A percentile compares a stretch with the other conserved stretches of the same genome.
These are phyloP conservation scores for Herpetospermum pedunculosum DNA, from an alignment of 306 rosid species.

Conservation along the genomic window DNA sequence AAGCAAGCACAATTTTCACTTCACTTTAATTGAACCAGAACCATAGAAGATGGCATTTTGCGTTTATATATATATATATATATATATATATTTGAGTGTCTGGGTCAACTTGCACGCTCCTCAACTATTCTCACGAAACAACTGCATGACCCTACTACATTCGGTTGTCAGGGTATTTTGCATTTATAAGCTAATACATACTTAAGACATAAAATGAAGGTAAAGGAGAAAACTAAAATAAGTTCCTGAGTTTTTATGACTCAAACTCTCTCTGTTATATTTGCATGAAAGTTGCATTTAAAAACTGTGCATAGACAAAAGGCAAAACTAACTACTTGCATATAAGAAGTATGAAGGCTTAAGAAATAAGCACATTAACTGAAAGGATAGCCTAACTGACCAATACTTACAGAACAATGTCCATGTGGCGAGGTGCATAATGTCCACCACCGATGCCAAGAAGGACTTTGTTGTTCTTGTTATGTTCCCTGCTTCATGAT, in stretches of 20 bases:
- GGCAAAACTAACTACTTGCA: not conserved
- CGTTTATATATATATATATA: too few relatives aligned
- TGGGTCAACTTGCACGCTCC: too few relatives aligned
- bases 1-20: not conserved
- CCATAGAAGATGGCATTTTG: not conserved
- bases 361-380: not conserved
- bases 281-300: not conserved
- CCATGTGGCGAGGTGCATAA: constrained; percentile 91
- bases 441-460: constrained; percentile 97
- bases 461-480: constrained; percentile 61
- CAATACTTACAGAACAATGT: constrained; percentile 55
- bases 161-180: too few relatives aligned
- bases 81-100: too few relatives aligned
- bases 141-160: too few relatives aligned
- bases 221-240: not conserved
- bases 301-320: not conserved
- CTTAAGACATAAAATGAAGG: not conserved
- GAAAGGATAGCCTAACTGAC: not conserved
- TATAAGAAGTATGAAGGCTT: not conserved
- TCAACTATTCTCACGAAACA: too few relatives aligned
- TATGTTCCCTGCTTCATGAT: constrained; percentile 43
- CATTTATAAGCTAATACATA: not conserved
- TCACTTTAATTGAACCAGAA: not conserved
- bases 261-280: not conserved
- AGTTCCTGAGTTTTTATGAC: not conserved